Base-by-base conservation (phyloP, 257 asterid genomes). In the Salvia miltiorrhiza region DNA sequence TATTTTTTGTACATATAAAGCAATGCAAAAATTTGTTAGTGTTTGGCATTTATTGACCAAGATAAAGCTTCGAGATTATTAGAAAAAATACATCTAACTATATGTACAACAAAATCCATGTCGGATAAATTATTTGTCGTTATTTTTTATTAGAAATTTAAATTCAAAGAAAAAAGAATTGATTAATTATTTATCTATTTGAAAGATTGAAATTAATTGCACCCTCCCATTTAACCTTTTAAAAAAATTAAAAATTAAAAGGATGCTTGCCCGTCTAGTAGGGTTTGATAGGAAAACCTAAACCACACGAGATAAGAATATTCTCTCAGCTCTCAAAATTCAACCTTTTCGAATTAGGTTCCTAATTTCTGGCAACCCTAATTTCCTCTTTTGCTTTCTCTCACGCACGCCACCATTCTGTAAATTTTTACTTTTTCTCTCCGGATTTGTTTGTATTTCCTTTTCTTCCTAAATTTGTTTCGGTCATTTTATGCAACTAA, bases 311-410 rank as follows among this genome's bases (percentile, higher is more conserved):
- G 54, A 59, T 33, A 63, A 20, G 54, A 37, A 66, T 47, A 45
- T 47, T 37, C 65, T 40, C 33, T 28, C 23, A 10, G 20, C 2
- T 26, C 39, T 53, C 43, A 59, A 14, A 66, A 66, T 28, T 64
- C 47, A 4, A 33, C 47, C 58, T 49, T 35, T 26, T 4, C 19
- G 64, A 57, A 43, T 24, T 41, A 8, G 68, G 54, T 41, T 70
- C 56, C 39, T 48, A 52, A 40, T 48, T 14, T 61, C 74, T 50
- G 74, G 71, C 54, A 67, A 69, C 72, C 71, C 78, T 72, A 44
- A 65, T 35, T 50, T 61, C 35, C n/a, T n/a, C n/a, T n/a, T n/a
- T n/a, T n/a, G n/a, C n/a, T n/a, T n/a, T n/a, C n/a, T n/a, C n/a
- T n/a, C n/a, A n/a, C n/a, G n/a, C n/a, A n/a, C n/a, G n/a, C 72